Evolutionary conservation across 768 basidiomycete species (phyloP).

Genomic region (Macrocybe gigantea): DNA sequence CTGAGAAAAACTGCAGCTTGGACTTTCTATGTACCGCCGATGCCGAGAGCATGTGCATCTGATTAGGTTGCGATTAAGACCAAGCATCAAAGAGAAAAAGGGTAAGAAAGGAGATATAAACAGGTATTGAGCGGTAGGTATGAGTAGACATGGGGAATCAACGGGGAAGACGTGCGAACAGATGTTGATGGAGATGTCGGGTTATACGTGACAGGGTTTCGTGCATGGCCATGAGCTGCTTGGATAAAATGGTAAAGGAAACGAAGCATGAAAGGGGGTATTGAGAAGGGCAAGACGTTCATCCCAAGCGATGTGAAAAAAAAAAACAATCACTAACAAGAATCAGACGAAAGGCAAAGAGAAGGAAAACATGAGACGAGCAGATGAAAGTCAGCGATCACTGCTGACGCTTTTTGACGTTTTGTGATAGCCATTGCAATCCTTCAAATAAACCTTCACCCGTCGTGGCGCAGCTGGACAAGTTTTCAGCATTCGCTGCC

Average conservation of each 20-base stretch:
- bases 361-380: no score
- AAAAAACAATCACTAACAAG: background rate
- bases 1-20: slow-evolving; percentile 5
- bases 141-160: slow-evolving; percentile 15
- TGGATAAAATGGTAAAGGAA: slow-evolving; percentile 3
- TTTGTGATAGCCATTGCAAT: slow-evolving; percentile 94
- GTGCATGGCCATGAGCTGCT: slow-evolving; percentile 35
- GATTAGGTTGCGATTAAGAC: slow-evolving; percentile 18
- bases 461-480: slow-evolving; percentile 82
- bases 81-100: slow-evolving; percentile 15
- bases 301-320: slow-evolving; percentile 12
- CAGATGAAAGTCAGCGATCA: slow-evolving; percentile 23
- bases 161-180: slow-evolving; percentile 25
- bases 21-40: slow-evolving; percentile 5
- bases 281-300: slow-evolving; percentile 17
- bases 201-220: slow-evolving; percentile 30
- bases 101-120: slow-evolving; percentile 8
- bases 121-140: slow-evolving; percentile 17
- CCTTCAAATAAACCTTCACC: slow-evolving; percentile 98
- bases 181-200: slow-evolving; percentile 19
- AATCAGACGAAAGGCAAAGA: no score
- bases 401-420: slow-evolving; percentile 89
- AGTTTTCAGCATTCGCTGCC: slow-evolving; percentile 4
- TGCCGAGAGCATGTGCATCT: slow-evolving; percentile 3
- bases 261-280: slow-evolving; percentile 23